These are phyloP conservation scores for Cronartium ribicola DNA, from an alignment of 1,284 basidiomycete genomes.

Conservation along the genomic window DNA sequence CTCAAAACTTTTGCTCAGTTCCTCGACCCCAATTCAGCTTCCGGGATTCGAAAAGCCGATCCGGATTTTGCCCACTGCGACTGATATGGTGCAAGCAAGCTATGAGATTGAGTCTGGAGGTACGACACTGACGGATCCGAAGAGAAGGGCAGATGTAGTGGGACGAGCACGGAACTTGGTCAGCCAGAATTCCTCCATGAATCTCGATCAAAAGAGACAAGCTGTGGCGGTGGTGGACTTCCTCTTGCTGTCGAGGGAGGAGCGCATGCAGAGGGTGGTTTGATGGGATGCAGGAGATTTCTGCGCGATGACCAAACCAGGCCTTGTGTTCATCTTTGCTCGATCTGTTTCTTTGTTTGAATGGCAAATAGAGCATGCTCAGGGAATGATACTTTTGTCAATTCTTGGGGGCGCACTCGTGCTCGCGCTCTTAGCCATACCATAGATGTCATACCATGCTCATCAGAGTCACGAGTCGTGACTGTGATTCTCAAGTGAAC, in stretches of 20 bases:
- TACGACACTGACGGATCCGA: not conserved
- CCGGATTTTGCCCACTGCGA: not conserved
- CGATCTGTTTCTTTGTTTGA: too few relatives aligned
- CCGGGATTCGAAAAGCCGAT: not conserved
- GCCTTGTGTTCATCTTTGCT: too few relatives aligned
- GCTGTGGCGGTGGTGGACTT: not conserved
- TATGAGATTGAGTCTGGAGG: not conserved
- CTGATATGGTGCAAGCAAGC: not conserved
- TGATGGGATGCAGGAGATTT: not conserved
- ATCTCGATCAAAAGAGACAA: not conserved
- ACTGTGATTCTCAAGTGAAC: too few relatives aligned
- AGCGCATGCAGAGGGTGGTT: not conserved
- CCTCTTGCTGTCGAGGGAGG: not conserved
- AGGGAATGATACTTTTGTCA: too few relatives aligned
- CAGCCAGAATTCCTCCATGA: not conserved
- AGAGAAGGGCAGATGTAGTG: not conserved
- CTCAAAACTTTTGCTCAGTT: not conserved
- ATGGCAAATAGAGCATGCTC: too few relatives aligned
- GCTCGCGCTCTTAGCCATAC: too few relatives aligned
- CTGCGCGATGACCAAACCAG: too few relatives aligned
- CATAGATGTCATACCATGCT: too few relatives aligned
- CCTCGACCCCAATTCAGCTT: not conserved
- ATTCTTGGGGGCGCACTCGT: too few relatives aligned
- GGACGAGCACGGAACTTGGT: slow-evolving; percentile 4
- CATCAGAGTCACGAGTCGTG: too few relatives aligned